phyloP scores from a whole-genome alignment of 208 protist genomes.

The Leishmania martiniquensis region DNA sequence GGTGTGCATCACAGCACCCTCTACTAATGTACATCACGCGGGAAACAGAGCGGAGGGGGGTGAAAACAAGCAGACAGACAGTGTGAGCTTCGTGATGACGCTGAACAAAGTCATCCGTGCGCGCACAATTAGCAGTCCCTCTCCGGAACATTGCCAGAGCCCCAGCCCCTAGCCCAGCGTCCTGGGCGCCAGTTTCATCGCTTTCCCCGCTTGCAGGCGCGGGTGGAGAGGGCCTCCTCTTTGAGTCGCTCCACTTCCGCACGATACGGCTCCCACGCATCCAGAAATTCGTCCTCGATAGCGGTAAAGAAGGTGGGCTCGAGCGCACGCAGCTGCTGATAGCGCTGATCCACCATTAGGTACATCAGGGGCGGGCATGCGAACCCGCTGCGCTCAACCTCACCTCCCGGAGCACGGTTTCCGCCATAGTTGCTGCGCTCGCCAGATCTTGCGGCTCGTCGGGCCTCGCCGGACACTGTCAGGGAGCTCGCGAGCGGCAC shows the following conservation, averaged over 20 bases:
- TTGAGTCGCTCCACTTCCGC: constrained; percentile 74
- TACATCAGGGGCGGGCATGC: constrained; percentile 64
- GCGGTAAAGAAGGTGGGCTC: constrained; percentile 83
- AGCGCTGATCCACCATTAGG: constrained; percentile 70
- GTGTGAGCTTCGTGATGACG: neutral
- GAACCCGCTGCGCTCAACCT: constrained; percentile 66
- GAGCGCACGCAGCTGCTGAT: constrained; percentile 64
- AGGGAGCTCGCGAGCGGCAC: constrained; percentile 7
- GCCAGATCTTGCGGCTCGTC: constrained; percentile 11
- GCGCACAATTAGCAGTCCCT: neutral
- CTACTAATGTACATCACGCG: constrained; percentile 6
- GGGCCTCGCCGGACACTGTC: neutral
- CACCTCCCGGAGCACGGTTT: constrained; percentile 30
- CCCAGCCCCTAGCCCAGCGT: neutral
- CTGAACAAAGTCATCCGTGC: neutral
- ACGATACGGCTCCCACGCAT: constrained; percentile 84
- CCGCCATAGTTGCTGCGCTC: constrained; percentile 6
- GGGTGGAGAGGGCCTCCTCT: constrained; percentile 66
- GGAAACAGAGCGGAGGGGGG: neutral
- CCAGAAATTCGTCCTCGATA: constrained; percentile 72
- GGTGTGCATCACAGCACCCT: neutral
- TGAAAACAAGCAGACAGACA: neutral
- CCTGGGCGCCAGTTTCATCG: constrained; percentile 29
- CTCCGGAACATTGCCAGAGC: neutral
- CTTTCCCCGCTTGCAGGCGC: constrained; percentile 65